Percentiles rank a stretch among this genome's conserved stretches.
Conservation (phyloP, 257 asterid genomes). For the Solanum neorickii region DNA sequence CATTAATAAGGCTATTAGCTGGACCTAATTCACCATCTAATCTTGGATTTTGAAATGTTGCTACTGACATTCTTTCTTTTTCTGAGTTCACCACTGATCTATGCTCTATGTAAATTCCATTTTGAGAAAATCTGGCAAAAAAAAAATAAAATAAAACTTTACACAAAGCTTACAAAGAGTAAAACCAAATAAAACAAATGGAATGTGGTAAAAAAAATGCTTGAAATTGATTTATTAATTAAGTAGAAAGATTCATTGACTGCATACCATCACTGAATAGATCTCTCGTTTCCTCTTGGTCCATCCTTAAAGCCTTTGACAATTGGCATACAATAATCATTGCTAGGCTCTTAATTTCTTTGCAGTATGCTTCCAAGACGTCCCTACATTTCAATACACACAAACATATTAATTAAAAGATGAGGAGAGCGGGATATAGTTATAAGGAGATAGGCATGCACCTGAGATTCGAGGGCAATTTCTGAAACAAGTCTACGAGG, state of each 20-base stretch:
- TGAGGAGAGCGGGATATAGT: background rate
- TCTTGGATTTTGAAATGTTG: too few relatives aligned
- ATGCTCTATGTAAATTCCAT: too few relatives aligned
- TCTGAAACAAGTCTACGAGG: constrained; percentile 24
- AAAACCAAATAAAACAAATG: too few relatives aligned
- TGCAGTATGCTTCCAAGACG: constrained; percentile 20
- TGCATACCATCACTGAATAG: constrained; percentile 33
- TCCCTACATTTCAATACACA: constrained; percentile 13
- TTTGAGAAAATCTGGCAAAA: too few relatives aligned
- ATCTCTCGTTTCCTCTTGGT: constrained; percentile 16
- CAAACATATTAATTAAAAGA: background rate
- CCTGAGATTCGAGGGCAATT: constrained; percentile 41
- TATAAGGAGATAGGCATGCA: background rate
- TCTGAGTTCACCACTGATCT: too few relatives aligned
- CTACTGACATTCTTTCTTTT: too few relatives aligned
- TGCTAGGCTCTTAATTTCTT: constrained; percentile 22
- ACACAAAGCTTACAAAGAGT: too few relatives aligned
- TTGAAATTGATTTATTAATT: too few relatives aligned
- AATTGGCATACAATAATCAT: constrained; percentile 13
- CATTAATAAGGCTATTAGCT: too few relatives aligned
- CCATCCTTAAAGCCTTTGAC: constrained; percentile 32
- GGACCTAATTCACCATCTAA: too few relatives aligned
- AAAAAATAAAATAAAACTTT: too few relatives aligned
- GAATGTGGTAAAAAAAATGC: too few relatives aligned
- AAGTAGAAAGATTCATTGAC: background rate